These are phyloP conservation scores for Coemansia sp. DNA, from an alignment of 192 early-diverging fungal species.

Conservation along the genomic window DNA sequence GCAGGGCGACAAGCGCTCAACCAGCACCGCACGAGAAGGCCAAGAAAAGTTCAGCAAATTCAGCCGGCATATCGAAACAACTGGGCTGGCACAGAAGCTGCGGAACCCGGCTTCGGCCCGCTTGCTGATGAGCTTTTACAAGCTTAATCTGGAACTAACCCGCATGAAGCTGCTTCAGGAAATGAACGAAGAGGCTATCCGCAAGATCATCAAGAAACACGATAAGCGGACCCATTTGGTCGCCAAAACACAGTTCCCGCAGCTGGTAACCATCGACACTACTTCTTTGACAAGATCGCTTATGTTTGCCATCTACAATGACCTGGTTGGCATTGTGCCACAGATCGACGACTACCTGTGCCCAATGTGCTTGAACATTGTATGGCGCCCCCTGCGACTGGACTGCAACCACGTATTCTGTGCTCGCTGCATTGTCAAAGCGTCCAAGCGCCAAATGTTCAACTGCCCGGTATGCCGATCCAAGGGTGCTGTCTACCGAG, in stretches of 20 bases:
- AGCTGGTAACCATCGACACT: constrained; percentile 32
- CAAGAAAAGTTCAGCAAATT: constrained; percentile 61
- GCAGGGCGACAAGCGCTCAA: constrained; percentile 58
- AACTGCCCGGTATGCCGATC: constrained; percentile 76
- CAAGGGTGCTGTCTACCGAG: constrained; percentile 59
- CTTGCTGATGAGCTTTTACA: constrained; percentile 46
- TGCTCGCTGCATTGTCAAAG: constrained; percentile 75
- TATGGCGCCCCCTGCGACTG: constrained; percentile 77
- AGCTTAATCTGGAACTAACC: constrained; percentile 69
- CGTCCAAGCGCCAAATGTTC: constrained; percentile 58
- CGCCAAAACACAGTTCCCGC: constrained; percentile 52
- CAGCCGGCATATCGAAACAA: constrained; percentile 45
- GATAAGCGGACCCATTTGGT: constrained; percentile 76
- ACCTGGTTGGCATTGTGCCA: constrained; percentile 70
- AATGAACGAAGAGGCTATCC: constrained; percentile 73
- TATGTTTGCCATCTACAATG: constrained; percentile 59
- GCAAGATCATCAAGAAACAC: constrained; percentile 88
- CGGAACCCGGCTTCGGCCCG: constrained; percentile 39
- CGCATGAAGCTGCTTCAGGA: constrained; percentile 68
- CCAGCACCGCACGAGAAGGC: constrained; percentile 58
- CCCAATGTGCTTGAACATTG: constrained; percentile 73
- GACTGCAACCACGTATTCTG: constrained; percentile 76
- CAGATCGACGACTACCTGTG: constrained; percentile 79
- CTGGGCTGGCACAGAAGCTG: constrained; percentile 23
- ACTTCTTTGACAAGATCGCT: constrained; percentile 56